phyloP scores from a whole-genome alignment of 768 basidiomycete species.

The Postia placenta region DNA sequence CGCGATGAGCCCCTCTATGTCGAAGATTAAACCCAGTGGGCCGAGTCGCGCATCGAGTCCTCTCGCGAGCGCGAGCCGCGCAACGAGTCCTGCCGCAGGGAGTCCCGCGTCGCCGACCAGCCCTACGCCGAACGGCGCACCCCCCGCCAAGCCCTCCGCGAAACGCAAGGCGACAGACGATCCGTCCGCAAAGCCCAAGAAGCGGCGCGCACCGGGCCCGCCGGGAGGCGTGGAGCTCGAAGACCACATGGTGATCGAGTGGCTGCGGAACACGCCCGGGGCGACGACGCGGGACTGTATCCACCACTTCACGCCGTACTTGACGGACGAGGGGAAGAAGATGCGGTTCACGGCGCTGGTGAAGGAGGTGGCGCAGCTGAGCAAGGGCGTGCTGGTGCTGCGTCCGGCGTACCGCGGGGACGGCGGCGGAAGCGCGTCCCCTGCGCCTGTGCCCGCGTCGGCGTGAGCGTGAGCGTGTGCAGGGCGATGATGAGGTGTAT shows the following conservation, averaged over 20 bases:
- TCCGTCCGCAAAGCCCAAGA: conserved; percentile 43
- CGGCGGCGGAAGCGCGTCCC: conserved; percentile 1
- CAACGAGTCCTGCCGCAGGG: conserved; percentile 40
- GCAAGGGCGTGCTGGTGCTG: conserved; percentile 57
- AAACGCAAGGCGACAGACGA: conserved; percentile 58
- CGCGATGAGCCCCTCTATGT: conserved; percentile 74
- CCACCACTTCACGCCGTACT: conserved; percentile 69
- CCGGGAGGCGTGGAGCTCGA: conserved; percentile 46
- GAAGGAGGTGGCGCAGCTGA: conserved; percentile 71
- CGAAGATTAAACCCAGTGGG: conserved; percentile 45
- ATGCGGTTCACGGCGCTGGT: conserved; percentile 71
- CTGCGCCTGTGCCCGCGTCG: neutral
- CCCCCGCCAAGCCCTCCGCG: conserved; percentile 31
- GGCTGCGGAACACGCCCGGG: conserved; percentile 63
- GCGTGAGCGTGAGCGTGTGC: neutral
- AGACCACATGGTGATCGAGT: conserved; percentile 62
- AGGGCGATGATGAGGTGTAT: conserved; percentile 12
- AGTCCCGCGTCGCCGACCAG: conserved; percentile 21
- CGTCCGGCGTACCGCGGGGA: conserved; percentile 25
- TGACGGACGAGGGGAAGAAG: conserved; percentile 67
- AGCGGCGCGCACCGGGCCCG: conserved; percentile 36
- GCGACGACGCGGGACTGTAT: conserved; percentile 78
- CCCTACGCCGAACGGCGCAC: conserved; percentile 17
- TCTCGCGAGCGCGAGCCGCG: conserved; percentile 40
- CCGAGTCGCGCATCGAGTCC: conserved; percentile 58